phyloP scores from a whole-genome alignment of 2,329 filamentous ascomycete genomes.

The Cryphonectria parasitica region DNA sequence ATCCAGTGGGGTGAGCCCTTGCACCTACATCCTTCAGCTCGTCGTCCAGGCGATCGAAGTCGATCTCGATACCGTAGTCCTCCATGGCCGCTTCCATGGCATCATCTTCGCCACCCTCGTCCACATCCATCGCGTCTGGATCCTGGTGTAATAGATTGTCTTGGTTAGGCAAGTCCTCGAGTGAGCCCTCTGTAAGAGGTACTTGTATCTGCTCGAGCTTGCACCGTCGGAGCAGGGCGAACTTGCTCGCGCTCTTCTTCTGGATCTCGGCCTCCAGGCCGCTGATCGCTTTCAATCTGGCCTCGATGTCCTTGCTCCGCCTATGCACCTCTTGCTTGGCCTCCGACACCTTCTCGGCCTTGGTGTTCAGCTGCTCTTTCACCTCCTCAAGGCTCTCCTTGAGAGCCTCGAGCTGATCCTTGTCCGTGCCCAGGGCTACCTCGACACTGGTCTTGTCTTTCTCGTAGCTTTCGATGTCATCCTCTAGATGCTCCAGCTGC shows the following conservation, averaged over 20 bases:
- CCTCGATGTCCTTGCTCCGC: conserved; percentile 81
- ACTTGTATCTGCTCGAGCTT: conserved; percentile 92
- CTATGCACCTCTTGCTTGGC: conserved; percentile 81
- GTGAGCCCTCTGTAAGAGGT: conserved; percentile 74
- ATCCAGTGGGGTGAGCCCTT: neutral
- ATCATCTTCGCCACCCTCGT: conserved; percentile 68
- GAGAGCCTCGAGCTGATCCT: conserved; percentile 77
- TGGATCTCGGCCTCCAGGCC: conserved; percentile 84
- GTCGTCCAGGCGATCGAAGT: conserved; percentile 81
- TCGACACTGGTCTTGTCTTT: conserved; percentile 76
- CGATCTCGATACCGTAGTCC: conserved; percentile 88
- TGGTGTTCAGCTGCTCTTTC: conserved; percentile 68
- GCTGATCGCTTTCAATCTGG: conserved; percentile 71
- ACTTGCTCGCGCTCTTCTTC: conserved; percentile 81
- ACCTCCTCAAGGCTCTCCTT: conserved; percentile 72
- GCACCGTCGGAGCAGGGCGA: conserved; percentile 82
- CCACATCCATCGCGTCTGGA: conserved; percentile 89
- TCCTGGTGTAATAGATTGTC: conserved; percentile 78
- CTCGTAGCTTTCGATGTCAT: conserved; percentile 71
- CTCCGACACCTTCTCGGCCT: conserved; percentile 75
- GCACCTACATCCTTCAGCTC: conserved; percentile 74
- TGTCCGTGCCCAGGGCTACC: conserved; percentile 70
- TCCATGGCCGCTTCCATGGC: conserved; percentile 70
- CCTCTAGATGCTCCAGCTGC: conserved; percentile 67
- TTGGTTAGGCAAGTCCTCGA: conserved; percentile 87